Evolutionary conservation across 2,329 filamentous ascomycete species (phyloP), one percentile per base, ranked within the genome.

Genomic region (Epichloe sp.): DNA sequence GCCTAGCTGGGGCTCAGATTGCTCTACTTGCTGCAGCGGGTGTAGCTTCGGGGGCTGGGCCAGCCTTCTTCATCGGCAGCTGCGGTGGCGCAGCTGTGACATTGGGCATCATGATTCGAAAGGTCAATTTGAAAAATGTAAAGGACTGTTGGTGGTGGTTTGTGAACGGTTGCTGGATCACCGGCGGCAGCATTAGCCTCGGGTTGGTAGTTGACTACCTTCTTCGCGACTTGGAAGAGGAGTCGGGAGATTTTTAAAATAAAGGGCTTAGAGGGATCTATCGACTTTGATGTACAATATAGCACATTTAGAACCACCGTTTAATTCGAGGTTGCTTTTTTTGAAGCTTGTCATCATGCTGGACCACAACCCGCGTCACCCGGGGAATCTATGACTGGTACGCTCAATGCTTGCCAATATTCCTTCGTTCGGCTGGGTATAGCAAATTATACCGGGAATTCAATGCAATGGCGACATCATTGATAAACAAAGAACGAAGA

Each of bases 101-200:
- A 3, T 65, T 86, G 40, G 79, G 75, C 3, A 65, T 77, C 58
- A 86, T 86, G 83, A 86, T 86, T 59, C 78, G 71, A 62, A 76
- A 72, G 52, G 82, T 85, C 50, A 78, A 83, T 54, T 63, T 86
- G 47, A 83, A 83, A 83, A 78, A 71, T 56, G 79, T 82, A 44
- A 78, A 79, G 61, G 72, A 83, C 60, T 86, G 83, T 58, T 86
- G 83, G 83, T 85, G 82, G 81, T 87, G 83, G 83, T 87, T 87
- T 58, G 76, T 80, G 34, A 84, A 85, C 57, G 82, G 82, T 11
- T 83, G 80, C 58, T 82, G 77, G 78, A 73, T 85, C 54, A 85
- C 82, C 11, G 82, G 82, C 8, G 80, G 82, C 23, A 73, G 71
- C 4, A 78, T 85, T 55, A 77, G 77, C 56, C 52, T 74, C 3